Conservation (phyloP, 257 asterid genomes). For the Fraxinus pennsylvanica region DNA sequence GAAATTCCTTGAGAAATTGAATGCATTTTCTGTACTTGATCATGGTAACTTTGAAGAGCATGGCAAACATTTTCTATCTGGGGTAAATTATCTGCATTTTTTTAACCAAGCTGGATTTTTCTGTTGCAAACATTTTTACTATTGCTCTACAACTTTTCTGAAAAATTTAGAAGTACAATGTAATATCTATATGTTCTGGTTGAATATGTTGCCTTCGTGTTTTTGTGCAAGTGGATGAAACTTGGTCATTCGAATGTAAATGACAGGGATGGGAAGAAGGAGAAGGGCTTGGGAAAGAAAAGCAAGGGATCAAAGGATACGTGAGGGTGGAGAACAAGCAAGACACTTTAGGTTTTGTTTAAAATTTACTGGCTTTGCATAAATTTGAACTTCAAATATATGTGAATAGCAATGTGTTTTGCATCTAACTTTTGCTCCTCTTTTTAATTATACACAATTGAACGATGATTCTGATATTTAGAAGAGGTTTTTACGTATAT, state of each 20-base stretch:
- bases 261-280: slow-evolving; percentile 99
- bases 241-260: slow-evolving; percentile 12
- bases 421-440: background rate
- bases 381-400: background rate
- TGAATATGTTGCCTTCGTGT: background rate
- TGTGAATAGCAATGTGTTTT: background rate
- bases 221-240: background rate
- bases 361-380: background rate
- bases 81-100: background rate
- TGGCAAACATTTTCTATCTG: background rate
- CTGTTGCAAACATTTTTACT: background rate
- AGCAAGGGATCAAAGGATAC: slow-evolving; percentile 96
- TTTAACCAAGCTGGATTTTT: background rate
- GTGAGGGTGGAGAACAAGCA: slow-evolving; percentile 89
- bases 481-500: background rate
- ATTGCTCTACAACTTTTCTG: background rate
- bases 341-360: slow-evolving; percentile 66
- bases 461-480: slow-evolving; percentile 5
- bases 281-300: slow-evolving; percentile 95
- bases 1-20: background rate
- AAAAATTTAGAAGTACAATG: background rate
- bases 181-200: background rate
- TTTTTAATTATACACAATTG: background rate
- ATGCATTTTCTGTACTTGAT: background rate
- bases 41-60: background rate